Base-by-base conservation (phyloP, 2,329 filamentous ascomycete species). In the Ophiocordyceps camponoti-saundersi region DNA sequence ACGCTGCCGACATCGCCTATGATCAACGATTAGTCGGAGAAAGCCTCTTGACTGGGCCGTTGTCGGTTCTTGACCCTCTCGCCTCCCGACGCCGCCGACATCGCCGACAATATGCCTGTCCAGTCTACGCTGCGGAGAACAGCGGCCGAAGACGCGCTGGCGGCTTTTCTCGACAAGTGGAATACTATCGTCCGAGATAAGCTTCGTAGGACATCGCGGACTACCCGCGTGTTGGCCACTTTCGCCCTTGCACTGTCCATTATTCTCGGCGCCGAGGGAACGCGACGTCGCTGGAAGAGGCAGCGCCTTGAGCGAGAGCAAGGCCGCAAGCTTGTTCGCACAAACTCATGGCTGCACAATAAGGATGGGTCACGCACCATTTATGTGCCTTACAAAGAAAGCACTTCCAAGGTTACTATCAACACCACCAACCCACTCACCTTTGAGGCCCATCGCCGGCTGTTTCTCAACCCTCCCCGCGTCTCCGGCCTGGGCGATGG, bases 281-380 rank as follows among this genome's bases (percentile, higher is more conserved):
- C 79, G n/a, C 79, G 82, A 49, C 77, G 77, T 50, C 85, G 82
- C 76, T 90, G 85, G 75, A 80, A 74, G 58, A 77, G 73, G 48
- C 73, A 79, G 50, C 77, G 77, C 44, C 80, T 79, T 52, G 90
- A 96, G 64, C 80, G 78, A 53, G 88, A 92, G 55, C 83, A 88
- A 55, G 89, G 89, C 6, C 73, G 78, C 51, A 83, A 85, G 53
- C 73, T 98, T 46, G 69, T 96, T 52, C 79, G 92, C 48, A 82
- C 85, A 50, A 98, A 98, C 65, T 96, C 90, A 30, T 94, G 88
- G 57, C 71, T 96, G 51, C 79, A 85, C 64, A 87, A 90, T 56
- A 95, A 95, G 66, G 92, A 96, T 70, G 92, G 92, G 45, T 90
- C 87, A 44, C 76, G 92, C 47, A 94, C 88, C 15, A 92, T 98